phyloP scores from a whole-genome alignment of 768 basidiomycete species.

The Boletus fagicola region DNA sequence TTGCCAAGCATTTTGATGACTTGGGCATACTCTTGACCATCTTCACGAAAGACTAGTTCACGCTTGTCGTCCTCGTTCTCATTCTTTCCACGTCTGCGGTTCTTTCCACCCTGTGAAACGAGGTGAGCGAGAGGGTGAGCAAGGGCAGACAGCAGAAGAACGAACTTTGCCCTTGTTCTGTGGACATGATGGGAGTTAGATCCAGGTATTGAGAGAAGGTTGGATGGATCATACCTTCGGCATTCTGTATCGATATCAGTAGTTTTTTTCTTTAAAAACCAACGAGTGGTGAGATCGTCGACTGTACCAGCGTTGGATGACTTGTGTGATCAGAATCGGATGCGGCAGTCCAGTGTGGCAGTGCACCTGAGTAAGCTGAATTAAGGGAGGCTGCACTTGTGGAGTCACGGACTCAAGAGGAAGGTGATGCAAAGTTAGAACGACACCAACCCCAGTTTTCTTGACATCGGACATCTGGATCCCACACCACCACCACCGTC shows the following conservation, averaged over 20 bases:
- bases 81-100: constrained; percentile 99
- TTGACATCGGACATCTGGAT: too few species aligned
- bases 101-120: constrained; percentile 86
- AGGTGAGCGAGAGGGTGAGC: background rate
- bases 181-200: constrained; percentile 1
- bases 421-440: too few species aligned
- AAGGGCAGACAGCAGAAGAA: background rate
- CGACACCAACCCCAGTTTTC: too few species aligned
- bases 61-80: constrained; percentile 99
- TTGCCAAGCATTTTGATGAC: constrained; percentile 99
- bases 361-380: constrained; percentile 8
- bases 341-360: constrained; percentile 2
- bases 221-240: constrained; percentile 22
- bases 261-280: background rate
- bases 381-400: too few species aligned
- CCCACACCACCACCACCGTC: too few species aligned
- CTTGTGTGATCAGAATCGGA: constrained; percentile 3
- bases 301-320: background rate
- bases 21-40: constrained; percentile 98
- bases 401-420: too few species aligned
- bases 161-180: constrained; percentile 32
- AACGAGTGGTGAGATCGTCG: constrained; percentile 1
- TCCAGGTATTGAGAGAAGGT: background rate
- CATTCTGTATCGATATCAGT: constrained; percentile 11
- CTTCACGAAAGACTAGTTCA: constrained; percentile 97